A percentile compares a stretch with the other conserved stretches of the same genome.
Evolutionary conservation across 306 rosid genomes (phyloP).

Genomic region (Casuarina equisetifolia): DNA sequence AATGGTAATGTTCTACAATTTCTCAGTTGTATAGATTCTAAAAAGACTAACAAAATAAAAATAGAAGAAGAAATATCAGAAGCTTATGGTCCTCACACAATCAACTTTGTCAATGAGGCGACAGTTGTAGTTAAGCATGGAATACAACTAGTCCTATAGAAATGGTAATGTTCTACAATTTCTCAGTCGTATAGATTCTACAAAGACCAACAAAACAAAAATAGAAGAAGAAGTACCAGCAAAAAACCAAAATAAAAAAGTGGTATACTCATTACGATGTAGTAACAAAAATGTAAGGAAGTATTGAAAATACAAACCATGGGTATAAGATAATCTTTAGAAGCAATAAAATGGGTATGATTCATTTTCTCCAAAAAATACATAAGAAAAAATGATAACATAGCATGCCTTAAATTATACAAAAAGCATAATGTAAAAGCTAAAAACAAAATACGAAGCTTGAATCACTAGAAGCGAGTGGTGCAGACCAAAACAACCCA

Average conservation of each 20-base stretch:
- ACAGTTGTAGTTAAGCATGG: background rate
- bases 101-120: background rate
- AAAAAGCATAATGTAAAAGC: background rate
- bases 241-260: background rate
- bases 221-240: background rate
- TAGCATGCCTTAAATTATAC: background rate
- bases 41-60: too few relatives aligned
- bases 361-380: background rate
- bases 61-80: background rate
- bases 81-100: background rate
- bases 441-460: conserved; percentile 4
- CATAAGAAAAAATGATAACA: conserved; percentile 1
- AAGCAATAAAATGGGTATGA: background rate
- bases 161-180: background rate
- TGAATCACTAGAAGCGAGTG: conserved; percentile 80
- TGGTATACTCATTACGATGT: background rate
- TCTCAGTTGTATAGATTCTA: too few relatives aligned
- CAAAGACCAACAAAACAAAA: background rate
- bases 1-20: too few relatives aligned
- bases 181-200: background rate
- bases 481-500: conserved; percentile 98
- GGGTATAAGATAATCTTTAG: background rate
- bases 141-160: background rate
- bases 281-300: background rate
- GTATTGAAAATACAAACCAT: background rate